A percentile compares a stretch with the other conserved stretches of the same genome.
Evolutionary conservation across 169 alveolate genomes (phyloP).

Genomic region (Prorocentrum cordatum): DNA sequence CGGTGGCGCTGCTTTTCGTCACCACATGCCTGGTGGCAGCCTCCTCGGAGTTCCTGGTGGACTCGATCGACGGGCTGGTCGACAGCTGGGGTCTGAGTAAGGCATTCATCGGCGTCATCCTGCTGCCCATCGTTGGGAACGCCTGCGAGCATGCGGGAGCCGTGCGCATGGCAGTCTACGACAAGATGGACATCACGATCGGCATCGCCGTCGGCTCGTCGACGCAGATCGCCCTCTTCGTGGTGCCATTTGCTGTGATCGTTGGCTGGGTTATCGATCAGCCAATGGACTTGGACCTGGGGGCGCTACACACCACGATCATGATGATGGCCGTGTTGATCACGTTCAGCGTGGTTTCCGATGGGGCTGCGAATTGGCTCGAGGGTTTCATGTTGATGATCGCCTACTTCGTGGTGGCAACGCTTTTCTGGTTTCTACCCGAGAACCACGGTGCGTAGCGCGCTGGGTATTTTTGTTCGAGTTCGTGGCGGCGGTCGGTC

Average conservation of each 20-base stretch:
- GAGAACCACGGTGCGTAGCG: too few relatives aligned
- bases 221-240: constrained; percentile 79
- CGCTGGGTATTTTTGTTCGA: too few relatives aligned
- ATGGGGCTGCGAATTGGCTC: constrained; percentile 84
- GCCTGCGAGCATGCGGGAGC: background rate
- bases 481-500: too few relatives aligned
- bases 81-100: constrained; percentile 51
- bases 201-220: constrained; percentile 81
- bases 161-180: constrained; percentile 18
- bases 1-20: constrained; percentile 1
- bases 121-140: constrained; percentile 81
- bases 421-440: constrained; percentile 75
- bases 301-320: constrained; percentile 76
- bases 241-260: constrained; percentile 79
- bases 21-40: constrained; percentile 17
- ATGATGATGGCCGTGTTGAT: background rate
- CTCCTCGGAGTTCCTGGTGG: constrained; percentile 26
- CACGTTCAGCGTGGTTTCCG: constrained; percentile 76
- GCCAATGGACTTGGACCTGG: constrained; percentile 81
- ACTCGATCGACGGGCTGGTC: constrained; percentile 46
- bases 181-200: constrained; percentile 76
- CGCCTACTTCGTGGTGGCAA: constrained; percentile 80
- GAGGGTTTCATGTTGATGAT: constrained; percentile 81
- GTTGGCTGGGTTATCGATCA: constrained; percentile 72
- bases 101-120: constrained; percentile 81